These are phyloP conservation scores for Cicer judaicum DNA, from an alignment of 306 rosid genomes.

Conservation along the genomic window DNA sequence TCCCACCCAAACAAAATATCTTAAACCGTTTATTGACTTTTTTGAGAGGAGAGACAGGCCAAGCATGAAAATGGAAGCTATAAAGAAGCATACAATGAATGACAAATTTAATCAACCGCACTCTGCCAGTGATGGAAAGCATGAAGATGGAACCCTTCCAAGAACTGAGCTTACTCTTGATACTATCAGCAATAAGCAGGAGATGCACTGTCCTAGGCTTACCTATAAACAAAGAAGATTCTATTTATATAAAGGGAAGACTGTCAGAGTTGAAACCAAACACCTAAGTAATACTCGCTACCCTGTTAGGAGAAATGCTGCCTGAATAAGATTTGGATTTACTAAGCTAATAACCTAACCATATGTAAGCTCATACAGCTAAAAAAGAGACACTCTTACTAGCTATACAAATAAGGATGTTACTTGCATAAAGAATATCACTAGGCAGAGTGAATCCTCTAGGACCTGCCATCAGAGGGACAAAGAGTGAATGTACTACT, in stretches of 20 bases:
- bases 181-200: too few species aligned
- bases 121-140: too few species aligned
- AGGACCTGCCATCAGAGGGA: not conserved
- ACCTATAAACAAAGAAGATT: too few species aligned
- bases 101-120: too few species aligned
- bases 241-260: not conserved
- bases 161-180: not conserved
- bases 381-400: not conserved
- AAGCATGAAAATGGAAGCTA: not conserved
- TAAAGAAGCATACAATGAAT: too few species aligned
- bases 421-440: not conserved
- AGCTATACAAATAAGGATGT: not conserved
- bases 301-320: not conserved
- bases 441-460: not conserved
- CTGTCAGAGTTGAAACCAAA: not conserved
- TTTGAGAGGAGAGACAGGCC: not conserved
- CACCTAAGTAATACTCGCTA: not conserved
- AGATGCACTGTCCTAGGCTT: not conserved
- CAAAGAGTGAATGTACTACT: not conserved
- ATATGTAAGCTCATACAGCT: not conserved
- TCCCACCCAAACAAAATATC: not conserved
- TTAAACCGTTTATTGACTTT: too few species aligned
- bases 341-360: not conserved
- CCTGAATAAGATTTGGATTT: not conserved
- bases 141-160: not conserved